phyloP scores from a whole-genome alignment of 2,329 filamentous ascomycete species.

The Ceratocystis eucalypticola region DNA sequence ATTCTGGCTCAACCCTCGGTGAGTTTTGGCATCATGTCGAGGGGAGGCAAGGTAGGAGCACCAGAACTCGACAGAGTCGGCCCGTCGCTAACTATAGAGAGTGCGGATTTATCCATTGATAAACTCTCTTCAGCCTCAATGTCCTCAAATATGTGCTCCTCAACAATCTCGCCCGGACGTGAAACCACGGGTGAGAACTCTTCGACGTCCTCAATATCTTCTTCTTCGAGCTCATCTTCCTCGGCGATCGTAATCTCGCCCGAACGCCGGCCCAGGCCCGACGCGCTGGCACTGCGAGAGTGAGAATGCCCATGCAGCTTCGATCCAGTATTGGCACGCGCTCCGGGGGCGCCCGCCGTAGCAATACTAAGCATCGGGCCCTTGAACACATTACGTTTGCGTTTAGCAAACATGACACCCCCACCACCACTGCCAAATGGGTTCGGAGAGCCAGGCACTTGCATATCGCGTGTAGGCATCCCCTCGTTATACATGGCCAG shows the following conservation, averaged over 20 bases:
- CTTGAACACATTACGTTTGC: conserved; percentile 72
- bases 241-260: conserved; percentile 63
- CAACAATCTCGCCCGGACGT: conserved; percentile 12
- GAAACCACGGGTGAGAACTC: conserved; percentile 20
- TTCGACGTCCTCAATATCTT: conserved; percentile 35
- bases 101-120: conserved; percentile 13
- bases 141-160: conserved; percentile 21
- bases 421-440: conserved; percentile 41
- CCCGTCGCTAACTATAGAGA: conserved; percentile 2
- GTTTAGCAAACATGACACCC: conserved; percentile 59
- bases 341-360: conserved; percentile 19
- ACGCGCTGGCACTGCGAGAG: conserved; percentile 48
- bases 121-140: conserved; percentile 18
- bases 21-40: conserved; percentile 14
- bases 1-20: conserved; percentile 8
- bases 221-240: conserved; percentile 42
- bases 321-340: conserved; percentile 25
- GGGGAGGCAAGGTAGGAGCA: conserved; percentile 14
- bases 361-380: conserved; percentile 52
- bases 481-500: conserved; percentile 45
- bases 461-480: conserved; percentile 30
- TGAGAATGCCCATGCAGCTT: conserved; percentile 32
- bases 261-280: conserved; percentile 50
- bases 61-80: conserved; percentile 10
- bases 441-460: conserved; percentile 41